A percentile compares a stretch with the other conserved stretches of the same genome.
Conservation (phyloP, 352 stramenopile genomes). For the Phytopythium litorale region DNA sequence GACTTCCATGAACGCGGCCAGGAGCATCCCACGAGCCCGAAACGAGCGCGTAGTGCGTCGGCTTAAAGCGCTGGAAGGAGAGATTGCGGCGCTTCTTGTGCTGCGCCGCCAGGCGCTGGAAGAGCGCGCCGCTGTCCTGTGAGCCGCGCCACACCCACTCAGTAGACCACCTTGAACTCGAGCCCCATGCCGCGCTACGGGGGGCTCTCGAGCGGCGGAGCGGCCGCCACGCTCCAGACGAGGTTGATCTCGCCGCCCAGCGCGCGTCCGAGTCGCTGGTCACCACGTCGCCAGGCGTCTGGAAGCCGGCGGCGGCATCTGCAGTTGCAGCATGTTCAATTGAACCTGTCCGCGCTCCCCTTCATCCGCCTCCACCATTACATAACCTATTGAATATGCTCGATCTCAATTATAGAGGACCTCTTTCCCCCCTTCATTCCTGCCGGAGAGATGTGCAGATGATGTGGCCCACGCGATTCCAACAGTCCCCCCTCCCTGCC, state of each 20-base stretch:
- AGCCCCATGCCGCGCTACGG: conserved; percentile 33
- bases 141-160: conserved; percentile 46
- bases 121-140: conserved; percentile 38
- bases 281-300: conserved; percentile 20
- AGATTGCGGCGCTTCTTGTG: conserved; percentile 51
- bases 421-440: too few relatives aligned
- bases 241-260: conserved; percentile 61
- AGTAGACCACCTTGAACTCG: conserved; percentile 54
- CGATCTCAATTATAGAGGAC: too few relatives aligned
- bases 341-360: too few relatives aligned
- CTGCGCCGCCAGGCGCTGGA: conserved; percentile 35
- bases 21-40: conserved; percentile 41
- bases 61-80: conserved; percentile 69
- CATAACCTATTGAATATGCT: too few relatives aligned
- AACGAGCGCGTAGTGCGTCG: conserved; percentile 52
- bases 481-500: too few relatives aligned
- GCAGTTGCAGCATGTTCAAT: too few relatives aligned
- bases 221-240: conserved; percentile 43
- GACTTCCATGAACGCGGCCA: conserved; percentile 33
- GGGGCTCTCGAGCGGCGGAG: conserved; percentile 33
- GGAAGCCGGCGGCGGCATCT: too few relatives aligned
- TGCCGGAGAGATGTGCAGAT: too few relatives aligned
- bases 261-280: conserved; percentile 9
- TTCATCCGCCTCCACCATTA: too few relatives aligned
- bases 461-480: too few relatives aligned